A percentile compares a stretch with the other conserved stretches of the same genome.
phyloP scores from a whole-genome alignment of 31 red algal species.

The Odonthalia washingtoniensis region DNA sequence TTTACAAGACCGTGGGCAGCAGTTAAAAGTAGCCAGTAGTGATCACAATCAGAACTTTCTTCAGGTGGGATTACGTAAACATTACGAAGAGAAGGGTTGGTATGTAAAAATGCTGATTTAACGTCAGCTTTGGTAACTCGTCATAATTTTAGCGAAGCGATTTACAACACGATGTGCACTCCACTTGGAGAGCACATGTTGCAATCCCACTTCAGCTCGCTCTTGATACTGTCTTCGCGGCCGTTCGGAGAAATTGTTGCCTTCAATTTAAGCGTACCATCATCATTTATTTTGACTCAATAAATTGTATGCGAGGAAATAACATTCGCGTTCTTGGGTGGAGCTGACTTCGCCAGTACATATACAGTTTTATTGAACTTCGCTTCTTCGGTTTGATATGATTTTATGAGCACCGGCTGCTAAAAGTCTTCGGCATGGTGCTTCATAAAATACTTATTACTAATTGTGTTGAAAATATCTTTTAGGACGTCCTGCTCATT shows the following conservation, averaged over 20 bases:
- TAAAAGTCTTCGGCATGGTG: slow-evolving; percentile 14
- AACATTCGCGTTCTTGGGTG: slow-evolving; percentile 31
- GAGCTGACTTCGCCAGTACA: background rate
- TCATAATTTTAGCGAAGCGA: background rate
- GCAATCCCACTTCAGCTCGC: background rate
- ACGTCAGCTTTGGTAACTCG: background rate
- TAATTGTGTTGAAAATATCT: background rate
- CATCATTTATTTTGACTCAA: background rate
- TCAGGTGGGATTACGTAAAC: slow-evolving; percentile 27
- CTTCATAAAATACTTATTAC: background rate
- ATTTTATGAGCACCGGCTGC: background rate
- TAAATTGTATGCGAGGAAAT: slow-evolving; percentile 40
- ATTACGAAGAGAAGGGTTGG: slow-evolving; percentile 16
- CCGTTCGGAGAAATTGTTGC: slow-evolving; percentile 1
- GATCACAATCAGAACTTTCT: slow-evolving; percentile 13
- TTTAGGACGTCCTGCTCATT: background rate
- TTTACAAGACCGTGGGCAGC: too few relatives aligned
- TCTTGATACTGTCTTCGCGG: background rate
- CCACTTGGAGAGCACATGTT: background rate
- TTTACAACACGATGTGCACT: background rate
- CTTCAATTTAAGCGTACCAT: background rate
- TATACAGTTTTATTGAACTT: slow-evolving; percentile 1
- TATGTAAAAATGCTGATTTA: slow-evolving; percentile 2
- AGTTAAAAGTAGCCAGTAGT: slow-evolving; percentile 7
- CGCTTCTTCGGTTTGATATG: slow-evolving; percentile 18